Evolutionary conservation across 2,329 filamentous ascomycete species (phyloP).

Genomic region (Aspergillus sp.): DNA sequence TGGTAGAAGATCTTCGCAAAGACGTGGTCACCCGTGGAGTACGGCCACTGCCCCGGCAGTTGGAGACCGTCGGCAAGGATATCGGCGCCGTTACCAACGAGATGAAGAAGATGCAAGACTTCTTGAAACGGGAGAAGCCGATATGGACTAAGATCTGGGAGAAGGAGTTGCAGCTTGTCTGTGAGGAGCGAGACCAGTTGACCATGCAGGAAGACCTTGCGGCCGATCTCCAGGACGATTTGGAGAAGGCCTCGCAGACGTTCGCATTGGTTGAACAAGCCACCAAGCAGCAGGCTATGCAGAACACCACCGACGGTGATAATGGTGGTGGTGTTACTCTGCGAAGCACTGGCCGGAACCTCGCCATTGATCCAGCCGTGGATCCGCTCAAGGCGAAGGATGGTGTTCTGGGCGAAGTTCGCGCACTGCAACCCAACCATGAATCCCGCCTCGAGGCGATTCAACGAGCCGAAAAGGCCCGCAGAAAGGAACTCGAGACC

Average conservation of each 20-base stretch:
- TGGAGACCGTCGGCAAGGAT: slow-evolving; percentile 83
- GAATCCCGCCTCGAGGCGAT: slow-evolving; percentile 90
- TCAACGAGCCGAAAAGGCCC: slow-evolving; percentile 85
- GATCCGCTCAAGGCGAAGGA: slow-evolving; percentile 83
- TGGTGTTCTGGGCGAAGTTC: slow-evolving; percentile 82
- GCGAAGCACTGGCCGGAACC: slow-evolving; percentile 45
- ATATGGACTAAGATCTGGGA: slow-evolving; percentile 99
- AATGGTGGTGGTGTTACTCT: slow-evolving; percentile 23
- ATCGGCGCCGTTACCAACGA: slow-evolving; percentile 73
- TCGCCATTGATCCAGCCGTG: slow-evolving; percentile 43
- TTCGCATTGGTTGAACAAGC: slow-evolving; percentile 94
- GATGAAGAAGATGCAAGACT: slow-evolving; percentile 89
- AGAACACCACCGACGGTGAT: slow-evolving; percentile 40
- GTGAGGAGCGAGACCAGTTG: slow-evolving; percentile 87
- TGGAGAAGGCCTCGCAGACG: slow-evolving; percentile 88
- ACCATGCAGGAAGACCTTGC: slow-evolving; percentile 94
- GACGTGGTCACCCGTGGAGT: slow-evolving; percentile 92
- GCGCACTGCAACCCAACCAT: slow-evolving; percentile 89
- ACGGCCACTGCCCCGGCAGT: slow-evolving; percentile 77
- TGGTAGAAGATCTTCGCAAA: slow-evolving; percentile 93
- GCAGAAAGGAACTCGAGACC: slow-evolving; percentile 78
- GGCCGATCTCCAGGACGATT: slow-evolving; percentile 83
- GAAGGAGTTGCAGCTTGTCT: slow-evolving; percentile 90
- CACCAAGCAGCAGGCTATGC: slow-evolving; percentile 88
- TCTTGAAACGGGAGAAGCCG: slow-evolving; percentile 83